phyloP scores from a whole-genome alignment of 129 eudicot species.

The Chrysanthemum lavandulifolium region DNA sequence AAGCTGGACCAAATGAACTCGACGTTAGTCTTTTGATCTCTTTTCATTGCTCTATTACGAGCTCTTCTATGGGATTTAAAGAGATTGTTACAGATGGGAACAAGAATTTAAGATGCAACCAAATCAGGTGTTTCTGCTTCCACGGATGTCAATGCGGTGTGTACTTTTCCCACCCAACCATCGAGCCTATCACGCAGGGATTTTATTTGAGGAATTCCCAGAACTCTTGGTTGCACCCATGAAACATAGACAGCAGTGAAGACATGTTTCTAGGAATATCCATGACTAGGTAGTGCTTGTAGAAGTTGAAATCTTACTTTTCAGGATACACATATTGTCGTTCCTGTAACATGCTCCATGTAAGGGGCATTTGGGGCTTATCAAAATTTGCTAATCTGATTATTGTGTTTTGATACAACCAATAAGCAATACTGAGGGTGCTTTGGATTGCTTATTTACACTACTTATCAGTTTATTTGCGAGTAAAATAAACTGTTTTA shows the following conservation, averaged over 20 bases:
- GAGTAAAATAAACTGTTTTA: no score
- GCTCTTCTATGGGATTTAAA: slow-evolving; percentile 22
- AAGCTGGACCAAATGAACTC: slow-evolving; percentile 13
- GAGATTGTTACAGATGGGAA: slow-evolving; percentile 34
- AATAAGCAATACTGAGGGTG: no score
- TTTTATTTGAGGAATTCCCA: slow-evolving; percentile 80
- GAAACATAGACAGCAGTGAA: slow-evolving; percentile 55
- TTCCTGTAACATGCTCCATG: no score
- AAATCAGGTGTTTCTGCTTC: slow-evolving; percentile 97
- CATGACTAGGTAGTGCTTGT: no score
- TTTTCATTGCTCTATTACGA: background rate
- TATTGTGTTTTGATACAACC: no score
- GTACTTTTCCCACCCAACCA: slow-evolving; percentile 84
- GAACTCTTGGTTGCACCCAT: slow-evolving; percentile 96
- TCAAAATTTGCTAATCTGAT: background rate
- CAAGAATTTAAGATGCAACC: slow-evolving; percentile 56
- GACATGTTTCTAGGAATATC: no score
- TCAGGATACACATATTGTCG: no score
- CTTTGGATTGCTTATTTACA: no score
- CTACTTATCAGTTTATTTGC: no score
- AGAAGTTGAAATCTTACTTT: no score
- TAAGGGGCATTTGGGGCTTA: no score
- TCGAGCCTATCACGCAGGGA: slow-evolving; percentile 85
- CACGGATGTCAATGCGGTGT: slow-evolving; percentile 86
- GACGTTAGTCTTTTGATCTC: slow-evolving; percentile 10